Evolutionary conservation across 768 basidiomycete species (phyloP).

Genomic region (Leucocoprinus sp.): DNA sequence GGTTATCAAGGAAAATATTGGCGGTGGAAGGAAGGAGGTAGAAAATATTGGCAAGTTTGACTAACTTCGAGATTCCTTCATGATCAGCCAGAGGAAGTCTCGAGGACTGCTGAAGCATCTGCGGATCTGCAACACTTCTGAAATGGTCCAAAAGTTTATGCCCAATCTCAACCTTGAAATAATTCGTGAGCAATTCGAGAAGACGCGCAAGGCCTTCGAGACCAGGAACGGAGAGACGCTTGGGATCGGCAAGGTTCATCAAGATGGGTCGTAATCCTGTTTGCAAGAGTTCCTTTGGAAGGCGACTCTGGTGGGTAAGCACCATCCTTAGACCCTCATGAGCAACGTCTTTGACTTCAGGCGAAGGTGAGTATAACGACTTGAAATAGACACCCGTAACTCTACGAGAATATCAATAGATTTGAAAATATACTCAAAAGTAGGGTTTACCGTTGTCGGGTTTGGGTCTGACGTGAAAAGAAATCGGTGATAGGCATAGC

Average conservation of each 20-base stretch:
- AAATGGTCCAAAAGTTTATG: conserved; percentile 96
- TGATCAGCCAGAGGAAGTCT: conserved; percentile 78
- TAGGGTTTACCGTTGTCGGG: conserved; percentile 66
- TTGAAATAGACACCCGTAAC: conserved; percentile 98
- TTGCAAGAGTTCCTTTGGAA: conserved; percentile 93
- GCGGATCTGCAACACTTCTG: conserved; percentile 83
- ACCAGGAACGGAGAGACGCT: conserved; percentile 85
- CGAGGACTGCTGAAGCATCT: conserved; percentile 73
- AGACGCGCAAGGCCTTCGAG: conserved; percentile 91
- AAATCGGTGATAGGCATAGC: conserved; percentile 95
- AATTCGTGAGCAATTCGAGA: conserved; percentile 90
- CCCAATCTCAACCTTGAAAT: conserved; percentile 99
- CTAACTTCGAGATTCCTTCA: conserved; percentile 86
- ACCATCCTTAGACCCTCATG: conserved; percentile 90
- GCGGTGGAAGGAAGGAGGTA: conserved; percentile 92
- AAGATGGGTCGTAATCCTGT: conserved; percentile 92
- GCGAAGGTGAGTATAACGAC: conserved; percentile 85
- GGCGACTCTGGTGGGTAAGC: conserved; percentile 77
- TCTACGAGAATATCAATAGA: conserved; percentile 30
- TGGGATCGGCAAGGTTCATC: conserved; percentile 96
- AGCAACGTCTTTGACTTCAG: conserved; percentile 91
- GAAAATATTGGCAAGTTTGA: conserved; percentile 94
- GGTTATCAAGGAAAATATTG: conserved; percentile 80
- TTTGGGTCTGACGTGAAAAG: conserved; percentile 75
- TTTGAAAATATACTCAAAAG: neutral